phyloP scores from a whole-genome alignment of 2,329 filamentous ascomycete genomes.

The Trichoderma sp. region DNA sequence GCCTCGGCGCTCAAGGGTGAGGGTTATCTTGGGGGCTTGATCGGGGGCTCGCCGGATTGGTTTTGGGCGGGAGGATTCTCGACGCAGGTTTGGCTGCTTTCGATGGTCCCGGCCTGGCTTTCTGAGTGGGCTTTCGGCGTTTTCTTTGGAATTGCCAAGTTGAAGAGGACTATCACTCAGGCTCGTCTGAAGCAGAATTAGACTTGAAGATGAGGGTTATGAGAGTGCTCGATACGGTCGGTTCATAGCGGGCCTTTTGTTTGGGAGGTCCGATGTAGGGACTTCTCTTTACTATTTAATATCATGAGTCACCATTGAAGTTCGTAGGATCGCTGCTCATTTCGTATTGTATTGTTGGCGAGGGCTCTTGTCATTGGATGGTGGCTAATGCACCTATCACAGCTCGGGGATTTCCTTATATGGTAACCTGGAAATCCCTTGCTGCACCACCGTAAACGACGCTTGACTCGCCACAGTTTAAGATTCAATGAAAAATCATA shows the following conservation, averaged over 20 bases:
- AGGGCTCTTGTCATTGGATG: background rate
- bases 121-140: conserved; percentile 31
- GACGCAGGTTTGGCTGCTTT: conserved; percentile 29
- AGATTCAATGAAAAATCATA: background rate
- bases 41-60: conserved; percentile 37
- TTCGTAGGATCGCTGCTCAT: background rate
- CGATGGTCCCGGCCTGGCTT: conserved; percentile 29
- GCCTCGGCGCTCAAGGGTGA: conserved; percentile 41
- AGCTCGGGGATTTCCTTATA: background rate
- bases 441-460: background rate
- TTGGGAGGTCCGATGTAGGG: background rate
- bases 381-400: background rate
- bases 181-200: conserved; percentile 26
- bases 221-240: background rate
- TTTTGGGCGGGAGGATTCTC: conserved; percentile 37
- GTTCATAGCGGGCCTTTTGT: background rate
- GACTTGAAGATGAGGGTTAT: background rate
- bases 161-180: conserved; percentile 22
- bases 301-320: background rate
- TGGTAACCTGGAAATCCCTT: background rate
- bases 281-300: background rate
- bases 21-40: conserved; percentile 34
- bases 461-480: background rate
- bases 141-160: conserved; percentile 31
- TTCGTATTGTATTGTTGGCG: background rate